Evolutionary conservation across 2,329 filamentous ascomycete genomes (phyloP).

Genomic region (Alternaria panax): DNA sequence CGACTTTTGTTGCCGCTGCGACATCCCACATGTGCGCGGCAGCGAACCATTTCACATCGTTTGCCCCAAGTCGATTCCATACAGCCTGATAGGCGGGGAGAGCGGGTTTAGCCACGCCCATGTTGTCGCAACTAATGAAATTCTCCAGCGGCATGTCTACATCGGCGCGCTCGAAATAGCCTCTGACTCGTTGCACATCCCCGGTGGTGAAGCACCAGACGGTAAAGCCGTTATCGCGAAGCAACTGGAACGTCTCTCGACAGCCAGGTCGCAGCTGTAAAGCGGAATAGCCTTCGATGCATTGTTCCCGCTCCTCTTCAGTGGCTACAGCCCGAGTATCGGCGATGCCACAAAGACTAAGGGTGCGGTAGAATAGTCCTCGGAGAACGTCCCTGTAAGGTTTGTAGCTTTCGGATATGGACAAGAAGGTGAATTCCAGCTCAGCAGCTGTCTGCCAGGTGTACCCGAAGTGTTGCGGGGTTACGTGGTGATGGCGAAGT

Average conservation of each 20-base stretch:
- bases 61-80: conserved; percentile 52
- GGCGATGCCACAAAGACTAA: conserved; percentile 12
- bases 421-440: conserved; percentile 25
- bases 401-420: conserved; percentile 16
- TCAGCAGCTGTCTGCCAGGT: conserved; percentile 24
- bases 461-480: conserved; percentile 19
- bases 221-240: conserved; percentile 17
- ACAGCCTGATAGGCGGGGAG: conserved; percentile 56
- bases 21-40: conserved; percentile 69
- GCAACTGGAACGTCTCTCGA: conserved; percentile 11
- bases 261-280: conserved; percentile 11
- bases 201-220: conserved; percentile 22
- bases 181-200: conserved; percentile 49
- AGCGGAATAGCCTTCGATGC: conserved; percentile 17
- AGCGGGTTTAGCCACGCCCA: conserved; percentile 60
- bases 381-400: conserved; percentile 17
- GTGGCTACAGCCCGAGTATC: conserved; percentile 10
- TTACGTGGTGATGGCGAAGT: conserved; percentile 12
- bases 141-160: conserved; percentile 62
- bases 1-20: conserved; percentile 59
- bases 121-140: conserved; percentile 60
- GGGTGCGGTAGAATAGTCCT: conserved; percentile 20
- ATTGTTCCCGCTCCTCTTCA: conserved; percentile 15
- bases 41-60: conserved; percentile 62
- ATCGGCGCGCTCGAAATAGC: conserved; percentile 59